Conservation (phyloP, 352 stramenopile genomes). For the Pythium dissotocum region DNA sequence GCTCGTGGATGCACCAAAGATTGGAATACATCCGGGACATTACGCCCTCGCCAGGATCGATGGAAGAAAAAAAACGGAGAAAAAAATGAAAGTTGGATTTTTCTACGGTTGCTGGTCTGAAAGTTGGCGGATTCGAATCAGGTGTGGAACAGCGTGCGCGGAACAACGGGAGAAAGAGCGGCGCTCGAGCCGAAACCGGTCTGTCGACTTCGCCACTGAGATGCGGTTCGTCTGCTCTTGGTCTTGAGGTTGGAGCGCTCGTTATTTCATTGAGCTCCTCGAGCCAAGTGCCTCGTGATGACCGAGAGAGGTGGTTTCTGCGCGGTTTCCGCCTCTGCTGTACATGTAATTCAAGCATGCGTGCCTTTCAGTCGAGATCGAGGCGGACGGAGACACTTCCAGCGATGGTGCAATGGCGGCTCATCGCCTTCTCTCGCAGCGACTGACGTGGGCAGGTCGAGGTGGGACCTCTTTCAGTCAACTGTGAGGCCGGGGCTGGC, state of each 20-base stretch:
- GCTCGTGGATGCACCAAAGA: background rate
- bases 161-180: conserved; percentile 3
- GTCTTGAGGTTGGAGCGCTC: background rate
- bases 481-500: background rate
- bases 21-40: background rate
- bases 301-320: background rate
- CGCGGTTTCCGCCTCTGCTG: background rate
- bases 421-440: background rate
- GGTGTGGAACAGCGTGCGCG: background rate
- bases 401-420: background rate
- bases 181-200: conserved; percentile 5
- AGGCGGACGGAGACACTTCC: background rate
- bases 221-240: conserved; percentile 8
- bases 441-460: background rate
- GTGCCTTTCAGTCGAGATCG: conserved; percentile 2
- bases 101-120: conserved; percentile 1
- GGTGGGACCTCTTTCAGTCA: background rate
- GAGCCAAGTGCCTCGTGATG: background rate
- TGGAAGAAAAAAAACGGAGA: background rate
- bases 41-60: conserved; percentile 4
- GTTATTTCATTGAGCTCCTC: background rate
- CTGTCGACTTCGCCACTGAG: background rate
- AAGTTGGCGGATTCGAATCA: conserved; percentile 1
- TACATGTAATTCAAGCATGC: background rate
- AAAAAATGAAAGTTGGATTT: background rate